Evolutionary conservation across 2,329 filamentous ascomycete genomes (phyloP), one percentile per base, ranked within the genome.

Genomic region (Aureobasidium sp.): DNA sequence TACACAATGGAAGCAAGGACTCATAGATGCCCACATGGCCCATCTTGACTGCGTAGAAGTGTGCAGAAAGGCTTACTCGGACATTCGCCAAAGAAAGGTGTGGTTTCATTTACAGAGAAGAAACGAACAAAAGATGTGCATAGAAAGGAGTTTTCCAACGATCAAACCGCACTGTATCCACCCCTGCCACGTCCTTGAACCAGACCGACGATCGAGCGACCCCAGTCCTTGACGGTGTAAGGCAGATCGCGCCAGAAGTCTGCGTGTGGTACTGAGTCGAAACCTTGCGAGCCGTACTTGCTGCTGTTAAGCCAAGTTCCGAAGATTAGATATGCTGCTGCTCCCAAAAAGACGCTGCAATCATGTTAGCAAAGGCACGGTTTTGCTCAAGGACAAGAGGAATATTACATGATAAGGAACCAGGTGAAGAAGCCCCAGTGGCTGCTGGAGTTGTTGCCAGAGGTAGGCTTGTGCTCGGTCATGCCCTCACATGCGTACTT

Each of bases 221-320:
- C 81, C 85, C 90, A 96, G 75, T 99, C 94, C 76, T 93, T 92
- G 65, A 96, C 76, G 59, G 97, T 82, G 72, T 97, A 97, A 3
- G 94, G 94, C 25, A 97, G 77, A 71, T 99, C 94, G 65, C 93
- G 87, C 68, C 97, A 88, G 0, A 90, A 89, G 74, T 99, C 94
- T 66, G 89, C 89, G 72, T 97, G 93, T 14, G 94, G 94, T 21
- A 97, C 80, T 21, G 97, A 82, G 70, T 97, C 94, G 92, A 92
- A 97, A 62, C 94, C 94, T 48, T 93, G 84, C 58, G 93, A 92
- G 51, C 93, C 93, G 75, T 96, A 96, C 64, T 92, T 89, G 78
- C 91, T 97, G 82, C 97, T 97, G 80, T 97, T 97, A 73, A 97
- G 86, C 94, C 94, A 99, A 25, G 92, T 96, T 66, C 93, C 92